Evolutionary conservation across 306 rosid genomes (phyloP), one percentile per base, ranked within the genome.

Genomic region (Leucaena leucocephala): DNA sequence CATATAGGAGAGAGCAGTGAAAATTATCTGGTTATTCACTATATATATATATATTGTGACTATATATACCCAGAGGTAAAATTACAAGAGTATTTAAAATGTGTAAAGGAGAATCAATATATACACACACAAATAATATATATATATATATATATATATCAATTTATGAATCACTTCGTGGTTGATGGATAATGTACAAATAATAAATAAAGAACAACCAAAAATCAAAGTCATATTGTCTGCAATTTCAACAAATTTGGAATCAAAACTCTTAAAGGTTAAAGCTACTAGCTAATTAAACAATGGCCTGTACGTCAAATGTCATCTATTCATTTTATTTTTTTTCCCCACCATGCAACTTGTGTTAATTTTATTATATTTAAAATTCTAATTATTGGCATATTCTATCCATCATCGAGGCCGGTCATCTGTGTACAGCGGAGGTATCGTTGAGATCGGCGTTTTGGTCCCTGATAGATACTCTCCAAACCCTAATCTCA

Each of bases 401-500:
- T 55, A 7, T 38, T 8, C 70, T 8, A 65, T 65, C 33, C 11
- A 3, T 19, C 54, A n/a, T 16, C 55, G 55, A 9, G n/a, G 11
- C 50, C 52, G 35, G 21, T 45, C 50, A 69, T 15, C 39, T 43
- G 39, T 15, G 19, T 0, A 43, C 17, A 42, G n/a, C 35, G 50
- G 27, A 66, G 40, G 49, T 9, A 19, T 8, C 4, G 13, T 39
- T 8, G 4, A 58, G 50, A 50, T 14, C 10, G 19, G 19, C 72
- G 13, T 19, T 34, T 1, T 3, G 4, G 62, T n/a, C 34, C 11
- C 69, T 54, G 43, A 86, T 54, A 5, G 89, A 83, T 33, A 95
- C 85, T 72, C 84, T 83, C 98, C 98, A 95, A 68, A 81, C 91
- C 91, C 87, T 95, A 2, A 89, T 85, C 65, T 90, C 93, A 2